Conservation (phyloP, 768 basidiomycete species). For the Rubroboletus pulcherrimus region DNA sequence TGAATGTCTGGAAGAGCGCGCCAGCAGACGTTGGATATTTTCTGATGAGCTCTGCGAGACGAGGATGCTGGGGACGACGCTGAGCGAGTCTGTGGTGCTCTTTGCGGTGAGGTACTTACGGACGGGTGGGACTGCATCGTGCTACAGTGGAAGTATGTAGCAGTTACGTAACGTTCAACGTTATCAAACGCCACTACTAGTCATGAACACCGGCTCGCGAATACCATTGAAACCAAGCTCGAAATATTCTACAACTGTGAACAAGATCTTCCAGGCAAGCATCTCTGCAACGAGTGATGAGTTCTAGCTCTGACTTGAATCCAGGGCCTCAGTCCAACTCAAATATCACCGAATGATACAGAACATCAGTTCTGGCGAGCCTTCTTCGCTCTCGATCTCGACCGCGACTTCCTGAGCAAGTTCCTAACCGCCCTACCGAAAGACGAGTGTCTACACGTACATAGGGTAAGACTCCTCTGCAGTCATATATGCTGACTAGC, state of each 20-base stretch:
- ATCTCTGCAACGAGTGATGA: background rate
- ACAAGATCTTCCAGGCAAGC: conserved; percentile 45
- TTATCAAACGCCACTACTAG: background rate
- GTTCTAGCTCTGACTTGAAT: conserved; percentile 1
- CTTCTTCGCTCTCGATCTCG: conserved; percentile 50
- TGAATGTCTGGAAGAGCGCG: conserved; percentile 70
- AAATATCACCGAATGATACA: conserved; percentile 44
- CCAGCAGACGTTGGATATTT: conserved; percentile 65
- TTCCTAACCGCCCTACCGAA: conserved; percentile 42
- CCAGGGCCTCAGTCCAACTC: conserved; percentile 41
- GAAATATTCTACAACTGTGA: conserved; percentile 45
- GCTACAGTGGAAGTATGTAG: background rate
- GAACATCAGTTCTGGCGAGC: conserved; percentile 49
- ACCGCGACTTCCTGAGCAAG: conserved; percentile 41
- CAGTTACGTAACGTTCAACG: background rate
- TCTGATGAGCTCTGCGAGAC: conserved; percentile 42
- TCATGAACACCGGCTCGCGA: conserved; percentile 17
- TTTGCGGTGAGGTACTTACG: conserved; percentile 9
- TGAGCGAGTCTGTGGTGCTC: conserved; percentile 1
- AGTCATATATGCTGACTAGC: conserved; percentile 7
- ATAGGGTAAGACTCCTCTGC: conserved; percentile 43
- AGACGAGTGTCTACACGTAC: conserved; percentile 43
- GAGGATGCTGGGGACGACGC: conserved; percentile 37
- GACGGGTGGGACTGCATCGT: conserved; percentile 25
- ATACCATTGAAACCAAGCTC: conserved; percentile 34